A percentile compares a stretch with the other conserved stretches of the same genome.
Evolutionary conservation across 1,284 basidiomycete genomes (phyloP).

Genomic region (Blastosporella zonata): DNA sequence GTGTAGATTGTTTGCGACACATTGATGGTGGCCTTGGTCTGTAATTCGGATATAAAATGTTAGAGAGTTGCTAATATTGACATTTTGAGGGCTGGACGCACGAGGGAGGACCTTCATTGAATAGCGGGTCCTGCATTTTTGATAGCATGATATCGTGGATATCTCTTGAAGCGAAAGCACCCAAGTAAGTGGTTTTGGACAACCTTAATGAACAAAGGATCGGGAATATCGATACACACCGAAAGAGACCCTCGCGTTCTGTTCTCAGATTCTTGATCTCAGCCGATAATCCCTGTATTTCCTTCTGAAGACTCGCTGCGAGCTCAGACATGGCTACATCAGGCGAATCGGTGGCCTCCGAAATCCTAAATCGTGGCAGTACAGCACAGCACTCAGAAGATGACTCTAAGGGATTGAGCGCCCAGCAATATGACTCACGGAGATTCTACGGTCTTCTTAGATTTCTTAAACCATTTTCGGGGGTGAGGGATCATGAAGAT

Average conservation of each 20-base stretch:
- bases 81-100: background rate
- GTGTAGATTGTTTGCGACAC: conserved; percentile 3
- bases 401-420: background rate
- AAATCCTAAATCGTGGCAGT: background rate
- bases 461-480: conserved; percentile 12
- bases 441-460: conserved; percentile 3
- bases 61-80: background rate
- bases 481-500: conserved; percentile 4
- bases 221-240: conserved; percentile 2
- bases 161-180: conserved; percentile 5
- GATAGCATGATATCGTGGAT: conserved; percentile 17
- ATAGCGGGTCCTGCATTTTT: conserved; percentile 6
- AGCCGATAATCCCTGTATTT: conserved; percentile 9
- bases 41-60: background rate
- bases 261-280: conserved; percentile 13
- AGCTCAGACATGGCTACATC: conserved; percentile 14
- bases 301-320: conserved; percentile 10
- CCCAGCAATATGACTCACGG: conserved; percentile 6
- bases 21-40: background rate
- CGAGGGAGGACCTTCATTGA: background rate
- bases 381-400: background rate
- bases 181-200: background rate
- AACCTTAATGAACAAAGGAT: too few species aligned
- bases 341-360: background rate
- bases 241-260: conserved; percentile 12